Base-by-base conservation (phyloP, 768 basidiomycete species). In the Mycena metata region DNA sequence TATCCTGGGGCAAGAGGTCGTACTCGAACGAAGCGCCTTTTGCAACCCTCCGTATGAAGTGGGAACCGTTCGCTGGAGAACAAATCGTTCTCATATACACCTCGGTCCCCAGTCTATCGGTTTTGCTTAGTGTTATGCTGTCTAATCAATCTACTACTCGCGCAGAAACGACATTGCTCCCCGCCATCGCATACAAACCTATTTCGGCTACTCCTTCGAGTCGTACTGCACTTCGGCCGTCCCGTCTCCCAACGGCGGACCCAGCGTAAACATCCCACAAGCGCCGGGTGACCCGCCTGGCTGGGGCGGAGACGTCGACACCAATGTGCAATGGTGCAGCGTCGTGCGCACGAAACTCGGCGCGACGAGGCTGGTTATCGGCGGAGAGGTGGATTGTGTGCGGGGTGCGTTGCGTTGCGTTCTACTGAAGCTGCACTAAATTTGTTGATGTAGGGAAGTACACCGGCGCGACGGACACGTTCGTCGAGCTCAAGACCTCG, bases 311-410 rank as follows among this genome's bases (percentile, higher is more conserved):
- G 90, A 93, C 67, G 94, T 96, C 15, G 85, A 96, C 75, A 96
- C 94, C 13, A 95, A 95, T 72, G 86, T 93, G 0, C 94, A 96
- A 72, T 96, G 95, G 95, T 96, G 95, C 74, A 90, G 88, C 67
- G 90, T 97, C 58, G 92, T 95, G 50, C 93, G 94, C 78, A 95
- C 94, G 5, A 94, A 93, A 69, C 85, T 96, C 26, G 93, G 90
- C 0, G 84, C 88, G 62, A 86, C 84, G 30, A 83, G 93, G 46
- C 80, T 94, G 57, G 80, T 97, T 64, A 88, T 96, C 52, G 95
- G 95, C 1, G 95, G 96, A 7, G 95, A 96, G 79, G 95, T 97
- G 8, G 95, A 97, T 77, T 97, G 95, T 75, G 89, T 96, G 23
- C 84, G 89, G 77, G 92, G 94, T 93, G 68, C 66, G 81, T 75